Evolutionary conservation across 495 filamentous ascomycete genomes (phyloP).

Genomic region (Amphirosellinia nigrospora): DNA sequence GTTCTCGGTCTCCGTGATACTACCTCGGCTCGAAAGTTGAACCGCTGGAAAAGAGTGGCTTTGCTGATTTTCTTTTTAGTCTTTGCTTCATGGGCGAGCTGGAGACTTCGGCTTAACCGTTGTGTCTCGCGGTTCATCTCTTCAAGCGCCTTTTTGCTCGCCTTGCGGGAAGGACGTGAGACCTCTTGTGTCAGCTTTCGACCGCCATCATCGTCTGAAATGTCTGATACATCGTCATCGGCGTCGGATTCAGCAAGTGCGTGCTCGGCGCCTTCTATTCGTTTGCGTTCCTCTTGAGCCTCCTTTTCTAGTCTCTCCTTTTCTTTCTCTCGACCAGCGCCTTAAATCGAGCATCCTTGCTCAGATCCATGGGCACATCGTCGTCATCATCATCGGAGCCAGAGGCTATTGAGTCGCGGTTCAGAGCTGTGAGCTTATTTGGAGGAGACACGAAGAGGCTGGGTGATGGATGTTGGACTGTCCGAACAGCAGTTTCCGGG

Average conservation of each 20-base stretch:
- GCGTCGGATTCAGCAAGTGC: constrained; percentile 41
- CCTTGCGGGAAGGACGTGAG: constrained; percentile 76
- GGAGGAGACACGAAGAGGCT: constrained; percentile 52
- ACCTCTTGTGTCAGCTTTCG: constrained; percentile 65
- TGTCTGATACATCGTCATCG: constrained; percentile 53
- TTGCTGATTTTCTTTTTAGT: constrained; percentile 93
- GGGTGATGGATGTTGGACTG: constrained; percentile 30
- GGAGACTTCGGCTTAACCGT: constrained; percentile 85
- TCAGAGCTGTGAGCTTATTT: constrained; percentile 31
- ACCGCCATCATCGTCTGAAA: constrained; percentile 62
- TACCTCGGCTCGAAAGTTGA: constrained; percentile 66
- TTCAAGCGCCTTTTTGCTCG: constrained; percentile 94
- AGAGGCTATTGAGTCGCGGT: constrained; percentile 34
- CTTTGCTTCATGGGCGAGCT: constrained; percentile 85
- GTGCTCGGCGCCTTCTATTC: constrained; percentile 55
- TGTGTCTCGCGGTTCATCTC: constrained; percentile 95
- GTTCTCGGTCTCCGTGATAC: constrained; percentile 40
- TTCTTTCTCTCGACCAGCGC: constrained; percentile 73
- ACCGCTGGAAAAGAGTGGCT: constrained; percentile 79
- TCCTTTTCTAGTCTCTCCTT: constrained; percentile 71
- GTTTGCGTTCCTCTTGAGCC: constrained; percentile 57
- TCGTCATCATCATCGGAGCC: constrained; percentile 59
- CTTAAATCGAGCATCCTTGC: constrained; percentile 64
- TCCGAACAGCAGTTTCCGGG: constrained; percentile 35
- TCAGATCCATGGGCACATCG: constrained; percentile 50